Evolutionary conservation across 495 filamentous ascomycete species (phyloP), one percentile per base, ranked within the genome.

Genomic region (Talaromyces liani): DNA sequence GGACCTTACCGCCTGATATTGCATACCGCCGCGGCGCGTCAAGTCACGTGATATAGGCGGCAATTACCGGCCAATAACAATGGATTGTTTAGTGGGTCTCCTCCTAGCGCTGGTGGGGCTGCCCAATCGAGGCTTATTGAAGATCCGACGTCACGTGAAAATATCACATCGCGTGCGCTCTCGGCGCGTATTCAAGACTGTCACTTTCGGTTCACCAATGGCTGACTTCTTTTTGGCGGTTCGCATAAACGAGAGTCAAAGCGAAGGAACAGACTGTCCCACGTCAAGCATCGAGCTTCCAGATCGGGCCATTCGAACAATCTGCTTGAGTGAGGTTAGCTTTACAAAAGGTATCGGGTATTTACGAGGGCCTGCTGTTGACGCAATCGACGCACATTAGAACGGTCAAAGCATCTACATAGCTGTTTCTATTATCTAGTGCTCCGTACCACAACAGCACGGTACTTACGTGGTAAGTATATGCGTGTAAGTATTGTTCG

Each of bases 1-100:
- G 27, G 10, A 22, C 53, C 53, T 56, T 56, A 56, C 53, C 53
- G 53, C 53, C 53, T 29, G 53, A 56, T 56, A 56, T 56, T 56
- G 53, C 53, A 24, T 56, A n/a, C 12, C 53, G 53, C 53, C 53
- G 53, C 24, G 53, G 22, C 24, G 9, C 27, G 53, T 27, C 4
- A 9, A 5, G 24, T 56, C 53, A 56, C 53, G 27, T 56, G 53
- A 56, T 6, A 49, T 1, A 8, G 18, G 45, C 45, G 45, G 45
- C 8, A 49, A 49, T 8, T 18, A 3, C 45, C 45, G 7, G 45
- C 45, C 45, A 49, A 49, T 49, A 4, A 20, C 45, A 20, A 49
- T 49, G 45, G n/a, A 49, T 18, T 7, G n/a, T 49, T 7, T 9
- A 14, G 45, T 4, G 45, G 45, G 45, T 6, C 36, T 16, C 36